Evolutionary conservation across 1,284 basidiomycete genomes (phyloP), one percentile per base, ranked within the genome.

Genomic region (Sanguinoderma infundibulare): DNA sequence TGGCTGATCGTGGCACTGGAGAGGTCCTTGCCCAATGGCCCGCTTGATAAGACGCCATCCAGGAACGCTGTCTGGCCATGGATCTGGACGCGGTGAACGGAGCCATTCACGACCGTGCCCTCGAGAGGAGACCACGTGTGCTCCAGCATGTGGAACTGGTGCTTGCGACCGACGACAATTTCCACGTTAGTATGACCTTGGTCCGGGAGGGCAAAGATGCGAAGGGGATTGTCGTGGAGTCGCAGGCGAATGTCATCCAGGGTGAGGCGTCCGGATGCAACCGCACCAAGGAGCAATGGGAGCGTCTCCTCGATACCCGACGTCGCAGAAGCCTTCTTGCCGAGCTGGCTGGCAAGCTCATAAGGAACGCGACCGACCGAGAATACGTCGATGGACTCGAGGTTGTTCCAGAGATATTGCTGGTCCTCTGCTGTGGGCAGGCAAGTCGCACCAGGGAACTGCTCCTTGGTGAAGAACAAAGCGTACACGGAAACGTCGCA

Each of bases 401-500:
- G 74, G 72, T 94, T 91, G 66, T 89, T 83, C 97, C 98, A 99
- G 20, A 99, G 82, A 2, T 89, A 87, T 58, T 84, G 82, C 76
- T 98, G 96, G 69, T 98, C 94, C 57, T 89, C 87, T 1, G 75
- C 74, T 0, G 91, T 83, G 1, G 97, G 96, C 42, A 99, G 82
- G 69, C 86, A 85, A 9, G 77, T 79, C 6, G 89, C 83, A 2
- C 78, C 78, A 5, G 89, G 88, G 79, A 86, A 96, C 67, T 92
- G 85, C 65, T 92, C 90, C 58, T 82, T 83, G 26, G 86, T 87
- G 79, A 96, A 96, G 87, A 98, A 98, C 62, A 99, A 81, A 10
- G 94, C 87, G 77, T 95, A 98, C 54, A 98, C 85, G 9, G 96
- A 89, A 36, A 98, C 95, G 70, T 99, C 98, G 75, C 97, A 98